Evolutionary conservation across 805 yeast genomes (phyloP), one percentile per base, ranked within the genome.

Genomic region (Starmera quercuum): DNA sequence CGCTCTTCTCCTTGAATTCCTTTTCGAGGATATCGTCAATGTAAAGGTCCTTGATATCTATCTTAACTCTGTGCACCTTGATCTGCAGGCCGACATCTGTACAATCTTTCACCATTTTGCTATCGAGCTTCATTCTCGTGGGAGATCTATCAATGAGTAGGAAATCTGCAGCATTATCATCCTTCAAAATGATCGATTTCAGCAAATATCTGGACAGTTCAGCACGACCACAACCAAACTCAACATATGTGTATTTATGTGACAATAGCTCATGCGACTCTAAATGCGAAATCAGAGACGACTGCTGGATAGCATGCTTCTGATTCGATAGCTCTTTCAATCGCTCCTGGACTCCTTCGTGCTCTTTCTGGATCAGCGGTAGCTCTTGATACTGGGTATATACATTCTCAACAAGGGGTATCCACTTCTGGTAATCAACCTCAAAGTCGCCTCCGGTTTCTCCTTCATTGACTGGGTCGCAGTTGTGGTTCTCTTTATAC

Each of bases 211-310:
- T 58, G 1, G 87, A 71, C 17, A 87, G 65, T 51, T 88, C 96
- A 2, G 84, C 95, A 41, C 88, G 72, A 0, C 97, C 97, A 54
- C 95, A 83, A 1, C 97, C 97, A 63, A 85, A 86, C 56, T 87
- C 97, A 20, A 82, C 52, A 49, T 75, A 73, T 32, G 64, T 58
- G 24, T 46, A 34, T 3, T 44, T 37, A 2, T 52, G 26, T 2
- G 56, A 53, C 25, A 80, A 57, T 7, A 79, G 49, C 0, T 51
- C 51, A 12, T 54, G 41, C 5, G 56, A 51, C 17, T 67, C 62
- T 46, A 87, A 54, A 40, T 82, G 82, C 2, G 83, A 86, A 12
- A 83, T 80, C 37, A 87, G 53, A 2, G 94, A 81, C 0, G 87
- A 69, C 53, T 87, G 97, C 53, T 87, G 97, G 4, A 68, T 51